These are phyloP conservation scores for Phoma sp. DNA, from an alignment of 2,329 filamentous ascomycete species.

Conservation along the genomic window DNA sequence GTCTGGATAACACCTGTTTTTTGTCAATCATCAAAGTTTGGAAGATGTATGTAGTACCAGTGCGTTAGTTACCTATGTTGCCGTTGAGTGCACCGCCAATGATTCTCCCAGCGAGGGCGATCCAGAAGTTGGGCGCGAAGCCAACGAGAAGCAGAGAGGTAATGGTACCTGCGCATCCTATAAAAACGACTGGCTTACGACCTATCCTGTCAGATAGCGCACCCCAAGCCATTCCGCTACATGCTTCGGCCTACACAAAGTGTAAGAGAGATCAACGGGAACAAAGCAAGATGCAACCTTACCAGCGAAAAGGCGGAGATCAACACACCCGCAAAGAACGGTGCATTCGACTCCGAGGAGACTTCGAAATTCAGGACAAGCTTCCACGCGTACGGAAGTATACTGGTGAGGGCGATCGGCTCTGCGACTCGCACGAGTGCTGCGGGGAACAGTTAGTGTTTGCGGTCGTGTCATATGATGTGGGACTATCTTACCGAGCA, in stretches of 20 bases:
- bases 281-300: neutral
- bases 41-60: constrained; percentile 52
- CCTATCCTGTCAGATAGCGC: constrained; percentile 50
- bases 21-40: neutral
- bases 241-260: constrained; percentile 68
- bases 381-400: constrained; percentile 77
- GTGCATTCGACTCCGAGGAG: constrained; percentile 58
- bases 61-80: constrained; percentile 65
- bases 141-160: constrained; percentile 84
- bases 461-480: neutral
- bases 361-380: constrained; percentile 49
- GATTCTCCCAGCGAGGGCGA: constrained; percentile 77
- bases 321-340: constrained; percentile 85
- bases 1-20: constrained; percentile 72
- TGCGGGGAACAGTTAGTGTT: constrained; percentile 48
- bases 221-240: constrained; percentile 74
- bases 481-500: constrained; percentile 70
- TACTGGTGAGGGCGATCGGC: constrained; percentile 90
- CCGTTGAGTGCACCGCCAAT: constrained; percentile 86
- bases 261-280: neutral
- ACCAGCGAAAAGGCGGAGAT: constrained; percentile 87
- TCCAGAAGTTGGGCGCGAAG: constrained; percentile 82
- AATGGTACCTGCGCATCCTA: constrained; percentile 76
- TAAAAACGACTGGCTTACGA: constrained; percentile 50
- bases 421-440: constrained; percentile 92